Evolutionary conservation across 768 basidiomycete species (phyloP), one percentile per base, ranked within the genome.

Genomic region (Xanthoconium stramineum): DNA sequence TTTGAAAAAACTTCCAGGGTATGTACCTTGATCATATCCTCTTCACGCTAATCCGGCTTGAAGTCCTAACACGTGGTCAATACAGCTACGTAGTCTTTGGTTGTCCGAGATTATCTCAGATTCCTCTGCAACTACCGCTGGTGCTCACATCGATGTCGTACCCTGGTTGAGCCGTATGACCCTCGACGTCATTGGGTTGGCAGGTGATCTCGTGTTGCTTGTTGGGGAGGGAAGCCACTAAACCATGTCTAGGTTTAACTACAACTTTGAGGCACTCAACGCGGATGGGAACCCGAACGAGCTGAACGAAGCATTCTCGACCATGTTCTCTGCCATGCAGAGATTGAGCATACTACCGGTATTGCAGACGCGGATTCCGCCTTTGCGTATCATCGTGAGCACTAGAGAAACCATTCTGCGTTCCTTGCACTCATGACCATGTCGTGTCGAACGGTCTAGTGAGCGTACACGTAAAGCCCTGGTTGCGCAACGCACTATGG

Each of bases 171-270:
- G 38, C 38, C 38, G 38, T n/a, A 39, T 17, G n/a, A 39, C 38
- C 8, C 38, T 39, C 17, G 38, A 39, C n/a, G 38, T n/a, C n/a
- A 39, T 39, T n/a, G 38, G 38, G 15, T 39, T n/a, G 38, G 38
- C 38, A 9, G 38, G 38, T 39, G 6, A 39, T 6, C 38, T n/a
- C 38, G n/a, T 1, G 38, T 17, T 39, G 38, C 38, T n/a, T 7
- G 38, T 39, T n/a, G 15, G 15, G 15, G 38, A 39, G 15, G 17
- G 17, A 8, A n/a, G 15, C n/a, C 2, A n/a, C 17, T 7, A 39
- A n/a, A 17, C n/a, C 8, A 5, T 0, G 7, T 20, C 33, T 77
- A 76, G 76, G 20, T 77, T 78, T 52, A 65, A 74, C 53, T 72
- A 76, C 47, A 11, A 65, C 2, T 75, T 78, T 52, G 55, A 71